These are phyloP conservation scores for Sporobolomyces phaffii DNA, from an alignment of 768 basidiomycete genomes.

Conservation along the genomic window DNA sequence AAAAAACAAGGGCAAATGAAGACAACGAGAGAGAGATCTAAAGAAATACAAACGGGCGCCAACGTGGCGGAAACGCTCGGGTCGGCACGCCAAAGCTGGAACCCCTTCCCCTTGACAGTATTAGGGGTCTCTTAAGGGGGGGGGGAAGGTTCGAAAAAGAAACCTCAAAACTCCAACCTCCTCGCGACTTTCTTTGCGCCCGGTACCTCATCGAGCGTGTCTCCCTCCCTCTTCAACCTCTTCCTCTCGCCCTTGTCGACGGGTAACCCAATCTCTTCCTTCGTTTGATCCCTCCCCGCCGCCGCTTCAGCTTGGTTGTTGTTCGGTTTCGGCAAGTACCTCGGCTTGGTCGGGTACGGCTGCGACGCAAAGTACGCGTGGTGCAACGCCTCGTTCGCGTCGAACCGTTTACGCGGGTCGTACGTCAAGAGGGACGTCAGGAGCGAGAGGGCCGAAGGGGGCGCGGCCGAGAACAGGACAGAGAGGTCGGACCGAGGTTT, in stretches of 20 bases:
- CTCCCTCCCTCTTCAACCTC: conserved; percentile 11
- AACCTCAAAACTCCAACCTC: conserved; percentile 30
- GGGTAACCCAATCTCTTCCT: conserved; percentile 26
- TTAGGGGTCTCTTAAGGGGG: too few relatives aligned
- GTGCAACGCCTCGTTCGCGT: conserved; percentile 70
- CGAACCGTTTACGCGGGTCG: conserved; percentile 75
- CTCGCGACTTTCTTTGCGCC: conserved; percentile 36
- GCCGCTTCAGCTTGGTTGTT: too few relatives aligned
- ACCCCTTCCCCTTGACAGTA: too few relatives aligned
- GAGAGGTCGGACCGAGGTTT: conserved; percentile 76
- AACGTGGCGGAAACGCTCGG: too few relatives aligned
- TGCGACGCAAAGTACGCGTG: conserved; percentile 70
- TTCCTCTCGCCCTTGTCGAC: neutral
- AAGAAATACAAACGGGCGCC: too few relatives aligned
- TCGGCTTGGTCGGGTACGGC: conserved; percentile 66
- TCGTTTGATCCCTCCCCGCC: conserved; percentile 53
- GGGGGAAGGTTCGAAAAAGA: too few relatives aligned
- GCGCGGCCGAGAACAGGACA: conserved; percentile 85
- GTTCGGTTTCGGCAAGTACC: conserved; percentile 68
- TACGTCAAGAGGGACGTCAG: conserved; percentile 72
- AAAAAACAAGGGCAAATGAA: too few relatives aligned
- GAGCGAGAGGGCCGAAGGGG: conserved; percentile 73
- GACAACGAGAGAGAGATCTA: too few relatives aligned
- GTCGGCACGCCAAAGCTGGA: too few relatives aligned
- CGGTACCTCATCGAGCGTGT: conserved; percentile 18